Conservation (phyloP, 139 green algal species). For the Coccomyxa sp. region DNA sequence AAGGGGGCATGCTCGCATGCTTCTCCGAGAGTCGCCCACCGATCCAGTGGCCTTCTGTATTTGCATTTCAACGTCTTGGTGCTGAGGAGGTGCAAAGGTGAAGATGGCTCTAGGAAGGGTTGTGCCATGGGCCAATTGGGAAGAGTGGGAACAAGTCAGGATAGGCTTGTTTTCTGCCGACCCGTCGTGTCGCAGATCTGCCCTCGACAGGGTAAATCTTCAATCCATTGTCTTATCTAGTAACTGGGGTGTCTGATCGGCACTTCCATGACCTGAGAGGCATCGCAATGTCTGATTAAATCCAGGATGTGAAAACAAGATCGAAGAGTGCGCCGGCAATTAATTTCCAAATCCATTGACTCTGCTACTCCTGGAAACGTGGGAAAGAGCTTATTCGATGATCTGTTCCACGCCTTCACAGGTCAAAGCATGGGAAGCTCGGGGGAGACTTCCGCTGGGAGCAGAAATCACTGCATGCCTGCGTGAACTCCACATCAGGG, state of each 20-base stretch:
- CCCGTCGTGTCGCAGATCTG: neutral
- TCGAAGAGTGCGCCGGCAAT: too few species aligned
- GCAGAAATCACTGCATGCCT: neutral
- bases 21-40: too few species aligned
- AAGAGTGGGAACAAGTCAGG: conserved; percentile 58
- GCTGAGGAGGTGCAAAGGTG: neutral
- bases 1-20: too few species aligned
- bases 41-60: too few species aligned
- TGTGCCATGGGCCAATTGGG: conserved; percentile 68
- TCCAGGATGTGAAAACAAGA: too few species aligned
- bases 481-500: neutral
- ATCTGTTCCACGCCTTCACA: neutral
- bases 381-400: neutral
- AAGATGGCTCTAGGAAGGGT: conserved; percentile 26
- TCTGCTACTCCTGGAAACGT: too few species aligned
- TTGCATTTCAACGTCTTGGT: too few species aligned
- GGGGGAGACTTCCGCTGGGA: neutral
- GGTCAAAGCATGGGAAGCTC: neutral
- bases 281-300: too few species aligned
- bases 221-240: conserved; percentile 10
- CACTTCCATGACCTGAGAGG: neutral
- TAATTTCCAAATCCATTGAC: too few species aligned
- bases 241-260: neutral
- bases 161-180: conserved; percentile 32
- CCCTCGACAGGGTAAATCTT: conserved; percentile 12